phyloP scores from a whole-genome alignment of 2,329 filamentous ascomycete species.

The Plenodomus biglobosus region DNA sequence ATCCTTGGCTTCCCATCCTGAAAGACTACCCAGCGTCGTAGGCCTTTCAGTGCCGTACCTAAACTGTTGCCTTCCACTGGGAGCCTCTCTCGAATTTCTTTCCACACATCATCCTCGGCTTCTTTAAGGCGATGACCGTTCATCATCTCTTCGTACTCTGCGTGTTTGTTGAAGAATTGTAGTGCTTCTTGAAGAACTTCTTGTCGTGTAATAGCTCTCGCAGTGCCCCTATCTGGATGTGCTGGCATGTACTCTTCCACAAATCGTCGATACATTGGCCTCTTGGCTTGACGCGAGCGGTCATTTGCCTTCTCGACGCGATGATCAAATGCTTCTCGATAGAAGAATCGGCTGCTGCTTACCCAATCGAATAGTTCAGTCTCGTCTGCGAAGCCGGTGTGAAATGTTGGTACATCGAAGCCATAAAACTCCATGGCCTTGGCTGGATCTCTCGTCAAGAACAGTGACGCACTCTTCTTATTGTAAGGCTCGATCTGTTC shows the following conservation, averaged over 20 bases:
- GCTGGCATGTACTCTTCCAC: constrained; percentile 63
- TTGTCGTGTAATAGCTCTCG: constrained; percentile 40
- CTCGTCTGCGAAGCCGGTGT: constrained; percentile 56
- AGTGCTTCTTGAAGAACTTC: constrained; percentile 58
- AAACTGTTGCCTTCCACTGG: constrained; percentile 29
- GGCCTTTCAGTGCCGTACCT: constrained; percentile 25
- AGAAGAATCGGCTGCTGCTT: constrained; percentile 61
- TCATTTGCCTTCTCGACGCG: constrained; percentile 54
- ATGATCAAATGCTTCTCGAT: constrained; percentile 41
- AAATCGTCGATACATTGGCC: constrained; percentile 63
- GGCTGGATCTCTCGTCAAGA: constrained; percentile 60
- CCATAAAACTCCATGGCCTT: constrained; percentile 65
- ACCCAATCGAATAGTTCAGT: constrained; percentile 65
- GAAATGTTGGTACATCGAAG: constrained; percentile 56
- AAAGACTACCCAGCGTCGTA: constrained; percentile 42
- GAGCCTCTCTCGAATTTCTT: constrained; percentile 46
- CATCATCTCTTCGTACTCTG: constrained; percentile 51
- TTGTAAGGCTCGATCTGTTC: constrained; percentile 65
- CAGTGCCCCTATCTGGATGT: constrained; percentile 46
- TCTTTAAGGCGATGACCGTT: constrained; percentile 42
- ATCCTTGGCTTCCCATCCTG: constrained; percentile 23
- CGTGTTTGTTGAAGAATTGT: constrained; percentile 50
- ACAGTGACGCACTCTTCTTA: constrained; percentile 59
- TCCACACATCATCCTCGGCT: constrained; percentile 47
- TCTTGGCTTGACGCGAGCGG: constrained; percentile 56